A percentile compares a stretch with the other conserved stretches of the same genome.
Conservation (phyloP, 495 filamentous ascomycete genomes). For the Hyphodiscus hymeniophilus region DNA sequence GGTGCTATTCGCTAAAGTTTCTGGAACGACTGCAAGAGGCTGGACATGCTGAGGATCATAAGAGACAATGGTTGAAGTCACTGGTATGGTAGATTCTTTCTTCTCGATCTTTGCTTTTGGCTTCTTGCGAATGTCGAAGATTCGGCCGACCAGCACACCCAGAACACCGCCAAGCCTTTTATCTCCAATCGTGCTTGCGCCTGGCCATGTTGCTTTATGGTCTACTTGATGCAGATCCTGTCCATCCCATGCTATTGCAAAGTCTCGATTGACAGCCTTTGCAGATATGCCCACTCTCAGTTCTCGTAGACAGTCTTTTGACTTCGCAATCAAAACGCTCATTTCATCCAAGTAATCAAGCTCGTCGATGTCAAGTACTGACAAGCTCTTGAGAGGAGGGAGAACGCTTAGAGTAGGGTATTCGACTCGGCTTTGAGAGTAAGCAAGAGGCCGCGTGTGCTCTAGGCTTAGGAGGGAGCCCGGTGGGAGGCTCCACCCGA, state of each 20-base stretch:
- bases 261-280: conserved; percentile 46
- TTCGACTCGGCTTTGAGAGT: conserved; percentile 50
- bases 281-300: conserved; percentile 70
- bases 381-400: conserved; percentile 71
- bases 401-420: conserved; percentile 82
- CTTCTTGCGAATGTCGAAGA: conserved; percentile 52
- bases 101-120: conserved; percentile 13
- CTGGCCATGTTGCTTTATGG: conserved; percentile 39
- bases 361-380: conserved; percentile 85
- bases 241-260: conserved; percentile 56
- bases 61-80: not conserved
- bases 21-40: not conserved
- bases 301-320: conserved; percentile 59
- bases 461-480: conserved; percentile 11
- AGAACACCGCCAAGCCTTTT: conserved; percentile 59
- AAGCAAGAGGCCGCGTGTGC: conserved; percentile 21
- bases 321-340: conserved; percentile 70
- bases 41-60: not conserved
- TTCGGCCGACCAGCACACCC: conserved; percentile 57
- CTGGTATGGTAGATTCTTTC: conserved; percentile 1
- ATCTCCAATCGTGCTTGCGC: conserved; percentile 37
- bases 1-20: conserved; percentile 4
- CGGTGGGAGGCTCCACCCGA: conserved; percentile 32
- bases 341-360: conserved; percentile 83
- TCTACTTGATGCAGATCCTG: conserved; percentile 49